Conservation (phyloP, 2,329 filamentous ascomycete species). For the Fusarium incarnatum region DNA sequence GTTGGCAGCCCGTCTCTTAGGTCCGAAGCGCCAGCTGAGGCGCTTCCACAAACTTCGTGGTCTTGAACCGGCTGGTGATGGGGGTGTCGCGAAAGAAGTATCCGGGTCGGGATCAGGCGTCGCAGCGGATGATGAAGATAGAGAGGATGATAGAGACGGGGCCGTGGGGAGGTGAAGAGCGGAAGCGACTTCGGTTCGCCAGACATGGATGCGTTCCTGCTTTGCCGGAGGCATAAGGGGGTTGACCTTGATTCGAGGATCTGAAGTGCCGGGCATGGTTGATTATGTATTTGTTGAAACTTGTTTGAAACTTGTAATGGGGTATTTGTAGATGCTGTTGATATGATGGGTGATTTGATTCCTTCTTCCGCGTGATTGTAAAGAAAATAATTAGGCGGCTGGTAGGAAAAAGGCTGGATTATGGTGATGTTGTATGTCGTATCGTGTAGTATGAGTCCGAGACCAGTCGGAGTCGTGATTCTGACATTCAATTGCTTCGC, state of each 20-base stretch:
- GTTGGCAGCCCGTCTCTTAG: conserved; percentile 34
- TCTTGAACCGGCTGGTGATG: conserved; percentile 32
- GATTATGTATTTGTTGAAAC: not conserved
- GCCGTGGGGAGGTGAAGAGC: conserved; percentile 49
- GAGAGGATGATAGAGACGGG: conserved; percentile 47
- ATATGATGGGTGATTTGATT: not conserved
- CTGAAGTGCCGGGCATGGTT: conserved; percentile 24
- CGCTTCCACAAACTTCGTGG: conserved; percentile 45
- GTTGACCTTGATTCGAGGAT: conserved; percentile 24
- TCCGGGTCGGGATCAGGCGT: conserved; percentile 31
- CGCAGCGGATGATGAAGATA: conserved; percentile 50
- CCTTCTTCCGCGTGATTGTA: not conserved
- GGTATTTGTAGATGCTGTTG: not conserved
- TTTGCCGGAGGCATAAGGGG: conserved; percentile 50
- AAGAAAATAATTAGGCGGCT: not conserved
- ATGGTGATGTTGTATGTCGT: not conserved
- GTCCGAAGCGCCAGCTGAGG: conserved; percentile 45
- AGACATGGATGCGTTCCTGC: conserved; percentile 60
- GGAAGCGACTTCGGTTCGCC: conserved; percentile 62
- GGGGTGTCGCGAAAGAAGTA: conserved; percentile 27
- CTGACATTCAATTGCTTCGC: not conserved
- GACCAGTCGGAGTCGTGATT: conserved; percentile 15
- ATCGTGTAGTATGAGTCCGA: conserved; percentile 15
- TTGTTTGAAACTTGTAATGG: not conserved
- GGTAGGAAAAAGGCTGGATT: conserved; percentile 1